Evolutionary conservation across 768 basidiomycete genomes (phyloP).

Genomic region (Hortiboletus flavorubellus): DNA sequence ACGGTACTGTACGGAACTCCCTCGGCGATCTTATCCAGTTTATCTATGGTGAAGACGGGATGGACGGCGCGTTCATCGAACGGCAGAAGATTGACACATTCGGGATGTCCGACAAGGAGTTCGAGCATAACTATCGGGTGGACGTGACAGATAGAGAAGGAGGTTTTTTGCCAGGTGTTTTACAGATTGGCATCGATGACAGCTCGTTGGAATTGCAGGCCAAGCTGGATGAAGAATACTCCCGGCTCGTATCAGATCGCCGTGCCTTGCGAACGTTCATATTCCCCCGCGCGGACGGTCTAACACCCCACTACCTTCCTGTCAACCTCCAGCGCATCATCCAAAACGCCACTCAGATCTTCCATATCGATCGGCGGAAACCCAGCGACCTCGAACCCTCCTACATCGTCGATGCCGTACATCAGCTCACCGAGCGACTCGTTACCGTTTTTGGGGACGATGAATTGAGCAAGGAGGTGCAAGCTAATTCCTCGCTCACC

Average conservation of each 20-base stretch:
- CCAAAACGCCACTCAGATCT: conserved; percentile 93
- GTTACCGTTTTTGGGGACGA: conserved; percentile 89
- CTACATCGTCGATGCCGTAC: conserved; percentile 79
- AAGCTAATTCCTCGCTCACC: conserved; percentile 84
- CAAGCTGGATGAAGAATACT: conserved; percentile 78
- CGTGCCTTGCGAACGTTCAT: conserved; percentile 73
- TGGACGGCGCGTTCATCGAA: conserved; percentile 98
- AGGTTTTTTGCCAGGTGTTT: conserved; percentile 73
- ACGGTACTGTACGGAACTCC: conserved; percentile 97
- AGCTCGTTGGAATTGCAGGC: conserved; percentile 78
- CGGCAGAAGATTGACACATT: conserved; percentile 92
- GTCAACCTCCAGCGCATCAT: conserved; percentile 95
- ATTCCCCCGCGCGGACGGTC: conserved; percentile 73
- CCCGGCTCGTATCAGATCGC: conserved; percentile 70
- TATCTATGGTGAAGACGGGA: conserved; percentile 97
- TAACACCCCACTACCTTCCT: conserved; percentile 79
- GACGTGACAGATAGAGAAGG: conserved; percentile 83
- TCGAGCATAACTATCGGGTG: conserved; percentile 91
- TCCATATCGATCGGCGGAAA: conserved; percentile 93
- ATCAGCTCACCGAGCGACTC: conserved; percentile 70
- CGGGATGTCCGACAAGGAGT: conserved; percentile 73
- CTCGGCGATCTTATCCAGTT: conserved; percentile 96
- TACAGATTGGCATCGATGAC: conserved; percentile 88
- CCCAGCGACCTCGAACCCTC: conserved; percentile 88
- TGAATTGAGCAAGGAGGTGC: conserved; percentile 67